Evolutionary conservation across 441 rosid genomes (phyloP), one percentile per base, ranked within the genome.

Genomic region (Adansonia madagascariensis): DNA sequence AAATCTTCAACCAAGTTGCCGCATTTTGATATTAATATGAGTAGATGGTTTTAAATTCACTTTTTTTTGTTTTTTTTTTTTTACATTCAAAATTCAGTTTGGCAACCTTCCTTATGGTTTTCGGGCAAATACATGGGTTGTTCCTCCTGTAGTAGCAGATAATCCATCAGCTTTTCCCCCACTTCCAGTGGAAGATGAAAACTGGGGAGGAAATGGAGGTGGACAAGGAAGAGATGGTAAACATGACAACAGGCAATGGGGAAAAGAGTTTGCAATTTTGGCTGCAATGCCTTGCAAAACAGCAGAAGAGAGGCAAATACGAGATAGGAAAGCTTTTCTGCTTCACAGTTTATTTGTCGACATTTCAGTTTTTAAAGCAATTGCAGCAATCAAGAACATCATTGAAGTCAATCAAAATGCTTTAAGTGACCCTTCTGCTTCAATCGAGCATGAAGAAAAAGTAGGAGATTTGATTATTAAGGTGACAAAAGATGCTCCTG

Each of bases 211-310:
- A 57, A 74, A 85, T 81, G 94, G 94, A 0, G 97, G 97, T 71
- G 94, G 94, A 31, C 86, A 81, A 59, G 93, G 91, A 76, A 77
- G 87, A 77, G 90, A 86, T 68, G 85, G 89, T 63, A 88, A 87
- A 82, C 80, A 89, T 76, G 91, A 86, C 61, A 59, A 80, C 75
- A 89, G 97, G 79, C 84, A 85, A 74, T 92, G 97, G 97, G 90
- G 88, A 1, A 88, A 82, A 77, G 97, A 92, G 49, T 92, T 92
- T 76, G 91, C 91, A 15, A 84, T 90, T 78, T 84, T 92, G 87
- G 93, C 97, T 9, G 91, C 94, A 44, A 90, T 92, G 94, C 93
- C 97, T 76, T 92, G 94, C 84, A 87, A 88, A 82, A 89, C 94
- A n/a, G 79, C 92, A 8, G 97, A 90, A 81, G 97, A 92, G 90